Evolutionary conservation across 2,329 filamentous ascomycete species (phyloP), one percentile per base, ranked within the genome.

Genomic region (Cordyceps tenuipes): DNA sequence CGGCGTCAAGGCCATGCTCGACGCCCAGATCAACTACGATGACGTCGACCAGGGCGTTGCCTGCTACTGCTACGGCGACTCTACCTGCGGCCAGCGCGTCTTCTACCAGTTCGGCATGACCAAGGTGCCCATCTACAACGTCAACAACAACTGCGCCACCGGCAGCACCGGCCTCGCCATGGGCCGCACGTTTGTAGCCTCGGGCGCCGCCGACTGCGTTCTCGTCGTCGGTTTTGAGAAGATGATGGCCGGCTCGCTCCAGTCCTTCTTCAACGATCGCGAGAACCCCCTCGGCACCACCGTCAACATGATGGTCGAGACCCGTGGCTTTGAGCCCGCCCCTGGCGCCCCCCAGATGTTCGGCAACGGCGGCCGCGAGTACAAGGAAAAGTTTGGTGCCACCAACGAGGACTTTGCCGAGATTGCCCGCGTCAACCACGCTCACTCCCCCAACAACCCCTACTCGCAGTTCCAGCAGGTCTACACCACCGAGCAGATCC

Each of bases 41-140:
- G 91, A 97, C 63, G 91, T 97, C 60, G 91, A 97, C 64, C 89
- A 95, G 72, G 93, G 91, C 63, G 82, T 97, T 12, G 94, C 92
- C n/a, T 97, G 93, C 81, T 97, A 96, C 80, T 96, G 91, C 81
- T 97, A 96, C 73, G 93, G 93, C 70, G 93, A 97, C 78, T 91
- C 86, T 64, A 96, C 93, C 60, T 94, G 89, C 75, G 93, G 93
- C 52, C 93, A 97, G 79, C 88, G 93, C 65, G 92, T 97, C 70
- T 97, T 97, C 77, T 97, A 97, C 77, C 93, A 97, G 77, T 97
- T 97, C 74, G 94, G 93, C 78, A 92, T 97, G 87, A 97, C 92
- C 48, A 82, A 88, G 70, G 97, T 97, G 68, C 93, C 93, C 69
- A 91, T 97, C 72, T 92, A 95, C 81, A 97, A 97, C 70, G 91